Evolutionary conservation across 768 basidiomycete species (phyloP).

Genomic region (Tephrocybe sp.): DNA sequence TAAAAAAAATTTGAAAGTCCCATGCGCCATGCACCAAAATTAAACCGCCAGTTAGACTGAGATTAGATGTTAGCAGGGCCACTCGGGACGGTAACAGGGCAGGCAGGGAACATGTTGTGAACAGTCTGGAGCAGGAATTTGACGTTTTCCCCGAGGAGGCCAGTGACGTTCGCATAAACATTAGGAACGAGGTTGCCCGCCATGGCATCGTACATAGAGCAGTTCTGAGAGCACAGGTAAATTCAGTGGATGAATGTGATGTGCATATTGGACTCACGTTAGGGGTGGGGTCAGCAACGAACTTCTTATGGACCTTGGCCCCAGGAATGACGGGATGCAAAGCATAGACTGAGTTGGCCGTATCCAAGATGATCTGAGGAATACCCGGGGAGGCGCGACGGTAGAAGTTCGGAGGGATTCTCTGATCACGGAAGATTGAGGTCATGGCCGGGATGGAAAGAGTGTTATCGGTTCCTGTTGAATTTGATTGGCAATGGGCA

Average conservation of each 20-base stretch:
- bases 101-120: not conserved
- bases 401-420: conserved; percentile 9
- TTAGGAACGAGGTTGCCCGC: too few relatives aligned
- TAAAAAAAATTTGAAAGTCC: too few relatives aligned
- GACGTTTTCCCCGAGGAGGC: not conserved
- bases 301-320: conserved; percentile 8
- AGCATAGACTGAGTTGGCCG: not conserved
- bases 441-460: conserved; percentile 11
- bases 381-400: conserved; percentile 7
- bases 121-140: not conserved
- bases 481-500: not conserved
- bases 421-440: conserved; percentile 17
- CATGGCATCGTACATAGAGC: too few relatives aligned
- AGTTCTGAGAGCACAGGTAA: too few relatives aligned
- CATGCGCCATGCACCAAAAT: too few relatives aligned
- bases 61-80: not conserved
- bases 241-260: too few relatives aligned
- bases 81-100: not conserved
- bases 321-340: conserved; percentile 9
- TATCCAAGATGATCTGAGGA: not conserved
- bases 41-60: too few relatives aligned
- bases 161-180: not conserved
- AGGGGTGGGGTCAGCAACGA: conserved; percentile 3
- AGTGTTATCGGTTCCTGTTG: conserved; percentile 12
- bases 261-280: conserved; percentile 2